Conservation (phyloP, 768 basidiomycete species). For the Mycena venus region DNA sequence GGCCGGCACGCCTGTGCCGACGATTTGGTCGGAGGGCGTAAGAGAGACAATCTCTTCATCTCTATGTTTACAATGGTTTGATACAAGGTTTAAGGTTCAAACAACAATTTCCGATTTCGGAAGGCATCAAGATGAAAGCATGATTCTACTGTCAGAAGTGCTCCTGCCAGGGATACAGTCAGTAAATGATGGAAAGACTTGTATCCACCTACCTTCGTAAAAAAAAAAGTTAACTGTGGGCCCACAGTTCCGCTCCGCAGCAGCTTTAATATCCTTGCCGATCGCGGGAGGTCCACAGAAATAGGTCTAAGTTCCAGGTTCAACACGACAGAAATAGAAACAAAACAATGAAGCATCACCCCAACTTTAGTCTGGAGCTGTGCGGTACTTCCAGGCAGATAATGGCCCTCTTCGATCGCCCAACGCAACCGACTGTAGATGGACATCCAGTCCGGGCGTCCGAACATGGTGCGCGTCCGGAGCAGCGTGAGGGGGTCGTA, state of each 20-base stretch:
- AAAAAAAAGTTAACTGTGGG: slow-evolving; percentile 77
- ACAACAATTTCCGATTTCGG: background rate
- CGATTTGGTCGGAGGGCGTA: too few species aligned
- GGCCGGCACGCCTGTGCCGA: too few species aligned
- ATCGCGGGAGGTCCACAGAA: slow-evolving; percentile 88
- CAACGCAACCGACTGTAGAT: slow-evolving; percentile 82
- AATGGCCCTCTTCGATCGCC: slow-evolving; percentile 86
- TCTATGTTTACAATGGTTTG: too few species aligned
- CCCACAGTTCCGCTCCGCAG: slow-evolving; percentile 68
- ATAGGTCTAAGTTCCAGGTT: slow-evolving; percentile 69
- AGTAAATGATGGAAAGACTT: background rate
- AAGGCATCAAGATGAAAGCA: background rate
- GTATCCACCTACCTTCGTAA: slow-evolving; percentile 74
- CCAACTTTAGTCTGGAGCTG: slow-evolving; percentile 88
- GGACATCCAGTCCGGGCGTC: slow-evolving; percentile 89
- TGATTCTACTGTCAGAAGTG: background rate
- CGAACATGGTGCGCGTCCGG: slow-evolving; percentile 90
- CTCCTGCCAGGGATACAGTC: background rate
- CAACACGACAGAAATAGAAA: background rate
- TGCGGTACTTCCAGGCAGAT: slow-evolving; percentile 81
- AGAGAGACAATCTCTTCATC: too few species aligned
- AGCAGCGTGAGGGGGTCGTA: slow-evolving; percentile 93
- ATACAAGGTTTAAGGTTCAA: too few species aligned
- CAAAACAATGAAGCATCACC: slow-evolving; percentile 58
- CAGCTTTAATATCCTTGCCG: slow-evolving; percentile 82